Evolutionary conservation across 2,329 filamentous ascomycete species (phyloP), one percentile per base, ranked within the genome.

Genomic region (Lasiodiplodia theobromae): DNA sequence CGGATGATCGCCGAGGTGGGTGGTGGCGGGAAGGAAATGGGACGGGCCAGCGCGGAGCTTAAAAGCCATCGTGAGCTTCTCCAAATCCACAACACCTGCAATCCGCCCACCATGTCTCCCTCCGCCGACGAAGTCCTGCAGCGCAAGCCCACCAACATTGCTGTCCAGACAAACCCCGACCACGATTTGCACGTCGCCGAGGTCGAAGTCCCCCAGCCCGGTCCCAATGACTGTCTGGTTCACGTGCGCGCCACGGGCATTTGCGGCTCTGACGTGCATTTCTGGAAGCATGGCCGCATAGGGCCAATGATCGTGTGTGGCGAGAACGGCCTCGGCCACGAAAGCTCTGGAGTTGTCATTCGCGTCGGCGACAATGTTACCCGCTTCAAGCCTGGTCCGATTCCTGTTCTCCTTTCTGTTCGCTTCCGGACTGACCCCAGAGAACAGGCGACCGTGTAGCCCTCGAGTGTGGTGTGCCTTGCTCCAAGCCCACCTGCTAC

Each of bases 391-490:
- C 77, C 86, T 11, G 94, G 94, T 28, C 75, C 58, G 40, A 10
- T 6, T 18, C n/a, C n/a, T 21, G 2, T 49, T 23, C 37, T 14
- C 21, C 58, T 12, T 25, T 11, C 4, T 38, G 34, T 25, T 34
- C 18, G n/a, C 31, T 21, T 2, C 23, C 12, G 10, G 40, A 38
- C 58, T 51, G 40, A 49, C 40, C 79, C 1, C 79, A 92, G 51
- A 85, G 86, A 71, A 82, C 87, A 44, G 91, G 91, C 69, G 94
- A 97, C 82, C 90, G 92, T 73, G 91, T 97, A 21, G 94, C 95
- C n/a, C 84, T 98, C 52, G 95, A 98, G 84, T 94, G 96, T n/a
- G 95, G 95, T 64, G 87, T 93, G 65, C 93, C 94, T 0, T 98
- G 95, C 83, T 89, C 92, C 52, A 75, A 77, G 52, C 87, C 89